Evolutionary conservation across 768 basidiomycete species (phyloP).

Genomic region (Serpula lacrymans): DNA sequence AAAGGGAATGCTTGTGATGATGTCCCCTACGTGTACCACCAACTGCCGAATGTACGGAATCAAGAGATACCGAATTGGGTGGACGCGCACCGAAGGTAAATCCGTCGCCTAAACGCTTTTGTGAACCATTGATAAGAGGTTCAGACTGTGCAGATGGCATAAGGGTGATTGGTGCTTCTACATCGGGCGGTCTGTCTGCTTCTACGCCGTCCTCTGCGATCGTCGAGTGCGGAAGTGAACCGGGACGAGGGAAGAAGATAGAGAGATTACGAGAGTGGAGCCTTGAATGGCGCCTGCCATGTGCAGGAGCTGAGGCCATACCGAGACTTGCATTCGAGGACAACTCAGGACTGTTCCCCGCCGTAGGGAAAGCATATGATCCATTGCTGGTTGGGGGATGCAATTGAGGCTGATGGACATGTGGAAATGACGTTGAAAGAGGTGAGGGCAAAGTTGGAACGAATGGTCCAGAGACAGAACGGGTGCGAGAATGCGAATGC

Average conservation of each 20-base stretch:
- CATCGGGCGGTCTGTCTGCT: slow-evolving; percentile 38
- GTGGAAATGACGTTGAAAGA: slow-evolving; percentile 22
- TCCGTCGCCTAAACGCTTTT: slow-evolving; percentile 39
- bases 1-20: slow-evolving; percentile 91
- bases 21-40: slow-evolving; percentile 54
- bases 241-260: slow-evolving; percentile 85
- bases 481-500: slow-evolving; percentile 22
- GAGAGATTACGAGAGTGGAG: slow-evolving; percentile 91
- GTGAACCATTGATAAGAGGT: slow-evolving; percentile 15
- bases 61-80: slow-evolving; percentile 26
- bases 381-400: neutral
- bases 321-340: slow-evolving; percentile 3
- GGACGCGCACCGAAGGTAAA: slow-evolving; percentile 69
- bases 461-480: slow-evolving; percentile 31
- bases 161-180: slow-evolving; percentile 44
- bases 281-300: slow-evolving; percentile 54
- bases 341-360: slow-evolving; percentile 15
- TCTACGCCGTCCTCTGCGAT: slow-evolving; percentile 69
- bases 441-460: slow-evolving; percentile 21
- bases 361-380: slow-evolving; percentile 21
- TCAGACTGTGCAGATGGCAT: slow-evolving; percentile 40
- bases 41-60: slow-evolving; percentile 13
- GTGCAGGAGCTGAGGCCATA: slow-evolving; percentile 15
- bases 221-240: slow-evolving; percentile 51
- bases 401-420: slow-evolving; percentile 19